Percentiles rank a stretch among this genome's conserved stretches.
Conservation (phyloP, 176 grass and related monocot species). For the Musa itinerans region DNA sequence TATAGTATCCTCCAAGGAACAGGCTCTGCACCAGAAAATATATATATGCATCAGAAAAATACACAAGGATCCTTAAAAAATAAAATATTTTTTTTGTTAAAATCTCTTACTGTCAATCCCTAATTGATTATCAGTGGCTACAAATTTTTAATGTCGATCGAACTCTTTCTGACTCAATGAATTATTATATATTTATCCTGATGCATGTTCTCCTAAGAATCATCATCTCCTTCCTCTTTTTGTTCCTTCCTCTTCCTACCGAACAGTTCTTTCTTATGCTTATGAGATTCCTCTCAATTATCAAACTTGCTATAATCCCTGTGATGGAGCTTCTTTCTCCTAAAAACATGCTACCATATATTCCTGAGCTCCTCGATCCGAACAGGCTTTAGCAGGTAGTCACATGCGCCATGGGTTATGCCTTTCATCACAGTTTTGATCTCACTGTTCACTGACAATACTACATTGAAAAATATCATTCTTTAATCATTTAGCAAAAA, state of each 20-base stretch:
- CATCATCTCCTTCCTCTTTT: slow-evolving; percentile 58
- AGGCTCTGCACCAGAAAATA: slow-evolving; percentile 55
- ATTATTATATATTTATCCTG: too few species aligned
- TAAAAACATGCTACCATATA: slow-evolving; percentile 94
- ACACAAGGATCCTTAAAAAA: neutral
- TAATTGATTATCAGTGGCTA: slow-evolving; percentile 75
- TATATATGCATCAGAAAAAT: neutral
- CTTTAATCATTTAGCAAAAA: neutral
- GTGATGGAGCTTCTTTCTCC: slow-evolving; percentile 52
- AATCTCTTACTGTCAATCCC: slow-evolving; percentile 85
- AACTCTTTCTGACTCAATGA: too few species aligned
- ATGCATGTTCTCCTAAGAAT: slow-evolving; percentile 38
- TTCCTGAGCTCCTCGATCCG: slow-evolving; percentile 88
- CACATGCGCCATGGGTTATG: slow-evolving; percentile 92
- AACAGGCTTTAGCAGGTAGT: slow-evolving; percentile 94
- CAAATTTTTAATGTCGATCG: slow-evolving; percentile 84
- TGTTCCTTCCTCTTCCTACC: slow-evolving; percentile 89
- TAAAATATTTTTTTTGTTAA: neutral
- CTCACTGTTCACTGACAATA: slow-evolving; percentile 83
- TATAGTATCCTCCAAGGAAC: slow-evolving; percentile 97
- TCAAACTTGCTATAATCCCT: slow-evolving; percentile 38
- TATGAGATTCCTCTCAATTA: slow-evolving; percentile 42
- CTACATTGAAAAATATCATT: slow-evolving; percentile 33
- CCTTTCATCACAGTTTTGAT: slow-evolving; percentile 98
- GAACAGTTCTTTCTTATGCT: slow-evolving; percentile 35